Base-by-base conservation (phyloP, 164 flowering plant species). In the Litsea cubeba region DNA sequence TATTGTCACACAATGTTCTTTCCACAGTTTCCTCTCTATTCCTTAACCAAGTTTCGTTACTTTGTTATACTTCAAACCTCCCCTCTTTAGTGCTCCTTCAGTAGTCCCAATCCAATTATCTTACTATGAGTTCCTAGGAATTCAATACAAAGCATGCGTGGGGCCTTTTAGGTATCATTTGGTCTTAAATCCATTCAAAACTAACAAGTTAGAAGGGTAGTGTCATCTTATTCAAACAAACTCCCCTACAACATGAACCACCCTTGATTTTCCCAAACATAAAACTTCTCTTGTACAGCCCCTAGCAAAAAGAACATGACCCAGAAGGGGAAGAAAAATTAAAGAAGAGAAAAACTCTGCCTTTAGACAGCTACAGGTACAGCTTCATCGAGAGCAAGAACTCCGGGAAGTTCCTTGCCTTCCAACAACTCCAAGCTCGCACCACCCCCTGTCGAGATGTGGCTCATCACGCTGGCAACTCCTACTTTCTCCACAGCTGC, bases 401-500 rank as follows among this genome's bases (percentile, higher is more conserved):
- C 93, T 70, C 93, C 96, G 4, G 96, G 96, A 77, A 91, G 93
- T 62, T 79, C 75, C 80, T 91, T 89, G 58, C 93, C 93, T 83
- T 91, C 93, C 87, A 91, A 78, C 82, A 91, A 76, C 76, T 91
- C 93, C 83, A 91, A 82, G 82, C 92, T 89, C 49, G 96, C 96
- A 83, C 96, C 96, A 76, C 96, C 96, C 68, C 96, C 96, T 0
- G 96, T 91, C 8, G 96, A 91, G 49, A 91, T 89, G 88, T 91
- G 96, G 85, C 93, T 91, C 93, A 91, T 91, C 76, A 78, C 76
- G 3, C 80, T 85, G 4, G 92, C 93, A 30, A 90, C 86, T 75
- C 95, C 95, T 1, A 85, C 91, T 76, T 89, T 89, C 81, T 90
- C 95, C 25, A 90, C 95, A 0, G 95, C 95, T 2, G 95, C 93